phyloP scores from a whole-genome alignment of 805 yeast species.

The Pichia cephalocereana region DNA sequence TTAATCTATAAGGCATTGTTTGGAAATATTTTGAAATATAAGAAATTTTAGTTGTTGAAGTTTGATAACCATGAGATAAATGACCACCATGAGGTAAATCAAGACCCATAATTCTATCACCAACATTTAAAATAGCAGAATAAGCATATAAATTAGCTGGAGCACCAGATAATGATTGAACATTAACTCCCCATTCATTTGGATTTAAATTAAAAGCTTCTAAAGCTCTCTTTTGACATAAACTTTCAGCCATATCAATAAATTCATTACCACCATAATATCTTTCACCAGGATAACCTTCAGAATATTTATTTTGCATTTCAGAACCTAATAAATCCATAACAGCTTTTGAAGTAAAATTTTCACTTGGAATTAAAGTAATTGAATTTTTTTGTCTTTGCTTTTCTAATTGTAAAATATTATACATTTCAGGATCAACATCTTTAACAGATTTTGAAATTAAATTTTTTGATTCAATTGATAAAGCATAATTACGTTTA shows the following conservation, averaged over 20 bases:
- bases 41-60: constrained; percentile 80
- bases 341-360: constrained; percentile 91
- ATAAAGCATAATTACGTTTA: constrained; percentile 35
- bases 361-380: constrained; percentile 90
- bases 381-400: constrained; percentile 86
- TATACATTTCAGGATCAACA: constrained; percentile 78
- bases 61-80: constrained; percentile 94
- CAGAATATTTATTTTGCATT: constrained; percentile 96
- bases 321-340: constrained; percentile 92
- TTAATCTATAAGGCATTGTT: constrained; percentile 94
- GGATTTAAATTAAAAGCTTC: constrained; percentile 71
- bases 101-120: constrained; percentile 93
- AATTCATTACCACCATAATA: constrained; percentile 97
- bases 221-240: constrained; percentile 88
- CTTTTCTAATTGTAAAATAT: constrained; percentile 67
- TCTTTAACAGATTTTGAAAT: constrained; percentile 57
- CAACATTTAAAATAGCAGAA: constrained; percentile 79
- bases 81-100: constrained; percentile 99
- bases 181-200: constrained; percentile 94
- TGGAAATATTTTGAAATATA: constrained; percentile 90
- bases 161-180: constrained; percentile 90
- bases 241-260: constrained; percentile 81
- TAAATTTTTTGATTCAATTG: constrained; percentile 40
- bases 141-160: constrained; percentile 94
- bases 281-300: constrained; percentile 97